Base-by-base conservation (phyloP, 371 early-diverging fungal genomes). In the Vairimorpha necatrix region DNA sequence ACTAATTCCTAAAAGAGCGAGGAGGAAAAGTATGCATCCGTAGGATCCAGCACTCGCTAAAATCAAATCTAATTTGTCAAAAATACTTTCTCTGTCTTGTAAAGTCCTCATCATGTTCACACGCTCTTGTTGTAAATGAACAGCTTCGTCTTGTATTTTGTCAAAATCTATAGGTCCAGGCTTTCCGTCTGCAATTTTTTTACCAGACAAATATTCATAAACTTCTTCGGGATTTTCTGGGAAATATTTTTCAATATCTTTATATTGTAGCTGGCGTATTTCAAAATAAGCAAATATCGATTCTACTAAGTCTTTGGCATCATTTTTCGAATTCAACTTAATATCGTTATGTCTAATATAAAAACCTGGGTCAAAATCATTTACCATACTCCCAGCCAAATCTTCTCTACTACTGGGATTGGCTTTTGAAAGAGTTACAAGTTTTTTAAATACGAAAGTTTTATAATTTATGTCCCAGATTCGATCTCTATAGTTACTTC, bases 381-480 rank as follows among this genome's bases (percentile, higher is more conserved):
- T 67, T 22, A 62, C 65, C 33, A 74, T 60, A 14, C 38, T 22
- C 18, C 72, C 24, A 13, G 70, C 78, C 18, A 72, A 9, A 24
- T 54, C 56, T 34, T 80, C 32, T 34, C 58, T 60, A 3, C 63
- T 33, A 0, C n/a, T 0, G 0, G 33, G 20, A 1, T 20, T 2
- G 9, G 76, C 76, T 38, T 80, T 76, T 16, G 83, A 42, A 18
- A 83, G 69, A 4, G 70, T 66, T 22, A 53, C 60, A 1, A 85
- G 70, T 53, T 83, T 77, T 66, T 80, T 82, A 46, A 85, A 76
- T 38, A 85, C 72, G 61, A 78, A 80, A 0, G 78, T 78, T 65
- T 85, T 83, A 24, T 79, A 75, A 58, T 85, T 85, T 14, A 82
- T 67, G 65, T 83, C 83, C 47, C 75, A 80, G 61, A 85, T 84